Evolutionary conservation across 495 filamentous ascomycete species (phyloP).

Genomic region (Podospora australis): DNA sequence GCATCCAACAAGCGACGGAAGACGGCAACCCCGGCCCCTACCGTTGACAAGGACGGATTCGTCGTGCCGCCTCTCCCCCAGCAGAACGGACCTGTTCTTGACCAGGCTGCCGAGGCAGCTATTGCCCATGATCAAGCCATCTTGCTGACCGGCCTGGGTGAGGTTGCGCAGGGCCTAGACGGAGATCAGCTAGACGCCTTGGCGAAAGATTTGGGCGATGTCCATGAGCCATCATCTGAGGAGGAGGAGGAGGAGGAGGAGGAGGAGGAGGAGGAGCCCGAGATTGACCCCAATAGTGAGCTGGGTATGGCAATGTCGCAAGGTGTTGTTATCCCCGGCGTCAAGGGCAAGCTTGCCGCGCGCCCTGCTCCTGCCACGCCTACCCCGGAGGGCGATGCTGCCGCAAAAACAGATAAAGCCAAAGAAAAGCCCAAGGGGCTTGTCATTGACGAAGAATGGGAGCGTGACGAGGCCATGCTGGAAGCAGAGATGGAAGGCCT

Average conservation of each 20-base stretch:
- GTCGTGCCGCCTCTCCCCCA: constrained; percentile 17
- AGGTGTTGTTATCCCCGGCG: constrained; percentile 20
- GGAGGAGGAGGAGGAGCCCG: constrained; percentile 22
- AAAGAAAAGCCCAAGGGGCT: constrained; percentile 21
- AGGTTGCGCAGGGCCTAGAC: constrained; percentile 1
- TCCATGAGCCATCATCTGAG: too few species aligned
- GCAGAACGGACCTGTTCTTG: constrained; percentile 4
- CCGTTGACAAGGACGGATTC: constrained; percentile 27
- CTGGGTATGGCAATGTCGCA: constrained; percentile 27
- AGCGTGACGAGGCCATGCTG: constrained; percentile 40
- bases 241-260: constrained; percentile 24
- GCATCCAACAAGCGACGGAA: constrained; percentile 14
- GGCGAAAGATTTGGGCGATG: constrained; percentile 32
- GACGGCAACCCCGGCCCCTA: constrained; percentile 1
- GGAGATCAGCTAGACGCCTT: constrained; percentile 20
- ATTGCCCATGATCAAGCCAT: constrained; percentile 6
- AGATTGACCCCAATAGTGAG: constrained; percentile 26
- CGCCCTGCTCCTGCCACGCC: not conserved
- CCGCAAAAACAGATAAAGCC: constrained; percentile 1
- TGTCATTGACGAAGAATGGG: constrained; percentile 42
- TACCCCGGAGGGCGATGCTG: not conserved
- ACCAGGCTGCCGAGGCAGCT: not conserved
- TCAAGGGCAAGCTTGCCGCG: constrained; percentile 10
- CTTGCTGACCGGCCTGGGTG: constrained; percentile 8
- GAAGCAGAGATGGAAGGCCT: constrained; percentile 47